phyloP scores from a whole-genome alignment of 345 rosid species.

The Acer campestre region DNA sequence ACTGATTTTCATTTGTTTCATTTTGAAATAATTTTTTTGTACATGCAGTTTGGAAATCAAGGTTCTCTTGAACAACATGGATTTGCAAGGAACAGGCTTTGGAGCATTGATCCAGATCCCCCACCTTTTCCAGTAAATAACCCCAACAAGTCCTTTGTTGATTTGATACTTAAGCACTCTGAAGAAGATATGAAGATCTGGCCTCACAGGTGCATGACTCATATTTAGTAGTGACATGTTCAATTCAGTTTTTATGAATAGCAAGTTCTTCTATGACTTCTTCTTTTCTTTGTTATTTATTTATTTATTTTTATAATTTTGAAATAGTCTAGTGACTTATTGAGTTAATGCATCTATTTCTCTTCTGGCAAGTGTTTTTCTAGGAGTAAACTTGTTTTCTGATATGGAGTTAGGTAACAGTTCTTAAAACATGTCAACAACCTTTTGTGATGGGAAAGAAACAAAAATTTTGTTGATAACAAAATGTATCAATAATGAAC shows the following conservation, averaged over 20 bases:
- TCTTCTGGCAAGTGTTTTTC: neutral
- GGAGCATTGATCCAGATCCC: constrained; percentile 75
- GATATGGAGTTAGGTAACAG: neutral
- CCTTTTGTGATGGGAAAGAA: neutral
- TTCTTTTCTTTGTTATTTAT: neutral
- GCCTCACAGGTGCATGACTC: constrained; percentile 70
- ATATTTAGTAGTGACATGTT: neutral
- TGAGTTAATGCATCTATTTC: neutral
- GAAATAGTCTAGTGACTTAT: neutral
- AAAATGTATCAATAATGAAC: neutral
- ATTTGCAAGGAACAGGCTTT: constrained; percentile 74
- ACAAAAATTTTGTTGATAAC: neutral
- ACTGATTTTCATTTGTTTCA: constrained; percentile 12
- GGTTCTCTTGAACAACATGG: constrained; percentile 83
- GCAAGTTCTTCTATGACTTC: neutral
- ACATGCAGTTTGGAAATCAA: constrained; percentile 61
- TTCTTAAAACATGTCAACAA: neutral
- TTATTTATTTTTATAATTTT: neutral
- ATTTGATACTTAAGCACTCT: constrained; percentile 65
- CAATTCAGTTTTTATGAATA: neutral
- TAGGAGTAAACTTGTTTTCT: neutral
- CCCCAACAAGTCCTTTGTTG: constrained; percentile 56
- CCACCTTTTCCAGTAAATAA: constrained; percentile 52
- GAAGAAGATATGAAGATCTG: constrained; percentile 74
- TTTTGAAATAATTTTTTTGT: constrained; percentile 16